Percentiles rank a stretch among this genome's conserved stretches.
These are phyloP conservation scores for Huntiella bhutanensis DNA, from an alignment of 2,329 filamentous ascomycete species.

Conservation along the genomic window DNA sequence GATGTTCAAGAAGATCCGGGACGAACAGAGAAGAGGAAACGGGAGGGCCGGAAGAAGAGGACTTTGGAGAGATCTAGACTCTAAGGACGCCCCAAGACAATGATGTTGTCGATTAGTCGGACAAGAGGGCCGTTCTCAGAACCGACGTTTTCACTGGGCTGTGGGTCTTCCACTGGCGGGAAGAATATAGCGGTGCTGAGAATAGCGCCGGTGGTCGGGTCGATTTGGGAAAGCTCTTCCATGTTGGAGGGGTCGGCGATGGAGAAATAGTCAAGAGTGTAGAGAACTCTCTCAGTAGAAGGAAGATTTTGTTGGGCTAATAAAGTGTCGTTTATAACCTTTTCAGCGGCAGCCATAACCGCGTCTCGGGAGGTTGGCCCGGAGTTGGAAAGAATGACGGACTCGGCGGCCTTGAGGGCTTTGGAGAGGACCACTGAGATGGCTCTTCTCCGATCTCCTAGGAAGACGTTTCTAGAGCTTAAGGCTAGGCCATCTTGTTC, in stretches of 20 bases:
- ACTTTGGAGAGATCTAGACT: slow-evolving; percentile 24
- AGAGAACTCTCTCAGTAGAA: slow-evolving; percentile 43
- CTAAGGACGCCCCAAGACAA: slow-evolving; percentile 31
- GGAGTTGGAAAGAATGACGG: slow-evolving; percentile 26
- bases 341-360: slow-evolving; percentile 53
- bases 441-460: slow-evolving; percentile 53
- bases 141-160: slow-evolving; percentile 55
- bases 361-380: slow-evolving; percentile 29
- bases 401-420: slow-evolving; percentile 52
- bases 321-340: slow-evolving; percentile 34
- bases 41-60: slow-evolving; percentile 28
- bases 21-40: slow-evolving; percentile 23
- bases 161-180: slow-evolving; percentile 54
- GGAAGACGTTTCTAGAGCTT: slow-evolving; percentile 85
- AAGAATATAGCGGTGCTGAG: slow-evolving; percentile 85
- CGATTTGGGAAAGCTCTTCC: slow-evolving; percentile 55
- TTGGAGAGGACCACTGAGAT: slow-evolving; percentile 54
- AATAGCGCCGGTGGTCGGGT: slow-evolving; percentile 54
- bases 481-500: slow-evolving; percentile 71
- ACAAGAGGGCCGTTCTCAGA: slow-evolving; percentile 55
- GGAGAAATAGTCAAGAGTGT: slow-evolving; percentile 83
- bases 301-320: slow-evolving; percentile 42
- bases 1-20: slow-evolving; percentile 28
- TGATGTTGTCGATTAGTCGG: slow-evolving; percentile 84
- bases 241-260: slow-evolving; percentile 72